A percentile compares a stretch with the other conserved stretches of the same genome.
Conservation (phyloP, 2,329 filamentous ascomycete species). For the Epichloe baconii region DNA sequence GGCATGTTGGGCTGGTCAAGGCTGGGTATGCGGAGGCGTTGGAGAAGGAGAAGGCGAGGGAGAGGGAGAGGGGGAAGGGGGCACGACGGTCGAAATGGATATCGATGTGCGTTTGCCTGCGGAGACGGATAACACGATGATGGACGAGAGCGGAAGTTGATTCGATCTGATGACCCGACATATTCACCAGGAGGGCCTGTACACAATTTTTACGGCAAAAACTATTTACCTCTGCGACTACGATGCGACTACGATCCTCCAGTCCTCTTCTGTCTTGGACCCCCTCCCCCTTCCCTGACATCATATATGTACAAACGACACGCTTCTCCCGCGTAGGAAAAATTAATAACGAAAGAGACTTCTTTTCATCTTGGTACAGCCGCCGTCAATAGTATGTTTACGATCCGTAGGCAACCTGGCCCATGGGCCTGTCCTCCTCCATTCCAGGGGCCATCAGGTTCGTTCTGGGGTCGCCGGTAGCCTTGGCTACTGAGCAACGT, state of each 20-base stretch:
- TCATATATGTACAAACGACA: constrained; percentile 27
- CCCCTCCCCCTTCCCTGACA: constrained; percentile 8
- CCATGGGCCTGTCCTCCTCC: constrained; percentile 48
- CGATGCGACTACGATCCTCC: neutral
- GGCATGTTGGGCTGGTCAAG: constrained; percentile 8
- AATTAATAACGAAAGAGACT: constrained; percentile 17
- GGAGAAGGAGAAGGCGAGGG: constrained; percentile 10
- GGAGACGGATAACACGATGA: neutral
- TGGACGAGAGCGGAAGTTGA: neutral
- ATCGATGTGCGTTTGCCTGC: too few relatives aligned
- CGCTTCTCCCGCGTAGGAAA: constrained; percentile 10
- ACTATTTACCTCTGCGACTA: constrained; percentile 12
- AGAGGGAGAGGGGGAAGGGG: constrained; percentile 4
- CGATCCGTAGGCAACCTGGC: constrained; percentile 45
- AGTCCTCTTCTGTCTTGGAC: neutral
- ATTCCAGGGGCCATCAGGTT: constrained; percentile 67
- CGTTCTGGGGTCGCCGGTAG: constrained; percentile 61
- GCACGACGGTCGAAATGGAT: neutral
- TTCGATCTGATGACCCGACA: neutral
- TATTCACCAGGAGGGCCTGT: neutral
- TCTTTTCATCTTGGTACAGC: constrained; percentile 24
- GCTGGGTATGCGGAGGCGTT: constrained; percentile 12
- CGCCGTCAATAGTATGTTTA: constrained; percentile 20
- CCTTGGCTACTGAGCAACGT: constrained; percentile 88
- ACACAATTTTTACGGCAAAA: neutral